Conservation (phyloP, 345 rosid species). For the Ricinus communis region DNA sequence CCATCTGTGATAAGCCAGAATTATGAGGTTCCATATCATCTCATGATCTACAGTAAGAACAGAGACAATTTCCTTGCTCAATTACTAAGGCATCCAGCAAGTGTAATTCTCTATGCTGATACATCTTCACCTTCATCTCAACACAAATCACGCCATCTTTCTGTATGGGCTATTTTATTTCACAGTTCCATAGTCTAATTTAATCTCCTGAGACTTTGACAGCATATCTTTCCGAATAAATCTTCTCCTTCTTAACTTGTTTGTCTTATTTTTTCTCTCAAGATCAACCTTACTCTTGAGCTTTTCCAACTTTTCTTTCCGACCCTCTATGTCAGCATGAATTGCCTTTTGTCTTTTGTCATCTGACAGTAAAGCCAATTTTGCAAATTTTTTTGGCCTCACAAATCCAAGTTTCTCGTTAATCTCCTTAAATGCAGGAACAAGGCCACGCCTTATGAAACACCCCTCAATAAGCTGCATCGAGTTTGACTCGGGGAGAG, state of each 20-base stretch:
- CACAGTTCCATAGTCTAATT: conserved; percentile 1
- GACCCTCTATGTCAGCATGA: conserved; percentile 64
- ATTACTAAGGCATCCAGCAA: background rate
- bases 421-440: conserved; percentile 88
- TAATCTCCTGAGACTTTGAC: conserved; percentile 11
- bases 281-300: conserved; percentile 38
- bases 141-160: background rate
- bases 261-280: conserved; percentile 17
- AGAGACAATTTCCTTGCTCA: background rate
- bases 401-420: conserved; percentile 71
- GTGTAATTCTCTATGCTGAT: background rate
- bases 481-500: conserved; percentile 68
- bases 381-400: conserved; percentile 82
- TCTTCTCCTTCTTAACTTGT: conserved; percentile 27
- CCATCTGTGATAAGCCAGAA: background rate
- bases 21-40: background rate
- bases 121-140: background rate
- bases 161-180: background rate
- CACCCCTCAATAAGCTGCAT: conserved; percentile 84
- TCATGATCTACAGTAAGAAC: background rate
- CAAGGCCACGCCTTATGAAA: conserved; percentile 78
- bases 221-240: conserved; percentile 22
- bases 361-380: conserved; percentile 72
- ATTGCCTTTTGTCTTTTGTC: conserved; percentile 72
- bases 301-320: conserved; percentile 60